Base-by-base conservation (phyloP, 2,329 filamentous ascomycete species). In the Aspergillus udagawae region DNA sequence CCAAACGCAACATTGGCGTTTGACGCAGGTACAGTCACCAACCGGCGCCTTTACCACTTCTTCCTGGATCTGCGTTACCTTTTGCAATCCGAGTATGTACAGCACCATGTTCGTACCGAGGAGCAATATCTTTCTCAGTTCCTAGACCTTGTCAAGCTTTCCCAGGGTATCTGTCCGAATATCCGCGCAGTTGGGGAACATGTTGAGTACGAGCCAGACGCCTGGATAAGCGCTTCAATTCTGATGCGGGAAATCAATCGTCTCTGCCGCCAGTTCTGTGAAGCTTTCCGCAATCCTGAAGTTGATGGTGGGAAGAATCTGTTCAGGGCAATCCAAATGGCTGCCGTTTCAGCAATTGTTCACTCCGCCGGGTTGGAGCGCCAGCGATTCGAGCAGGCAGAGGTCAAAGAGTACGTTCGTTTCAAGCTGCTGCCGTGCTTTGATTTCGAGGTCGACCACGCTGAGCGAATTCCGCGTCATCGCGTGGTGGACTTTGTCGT, bases 161-260 rank as follows among this genome's bases (percentile, higher is more conserved):
- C 97, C 63, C 95, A 99, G 76, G 93, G 94, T 28, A 97, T 99
- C 55, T 97, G 93, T 66, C 94, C 94, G 1, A 99, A 97, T 67
- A 82, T 92, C 49, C 85, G 95, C 60, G 94, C 93, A 2, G 85
- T 97, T 23, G 92, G 92, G 17, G 94, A 97, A 69, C 94, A 99
- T 72, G 90, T 99, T 32, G 95, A 99, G 73, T 99, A 97, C 70
- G 94, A 99, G 75, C 95, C 92, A 1, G 95, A 99, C 75, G 90
- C 91, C 21, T 99, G 94, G 94, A 97, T 99, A 53, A 95, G 91
- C 57, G 93, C 94, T 3, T 96, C 92, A 6, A 82, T 97, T 52
- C 90, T 99, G 57, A 97, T 94, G 51, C 85, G 93, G 52, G 93
- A 99, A 72, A 93, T 99, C 72, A 97, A 97, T 70, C 86, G 91